phyloP scores from a whole-genome alignment of 352 stramenopile species.

The Phytophthora vignae region DNA sequence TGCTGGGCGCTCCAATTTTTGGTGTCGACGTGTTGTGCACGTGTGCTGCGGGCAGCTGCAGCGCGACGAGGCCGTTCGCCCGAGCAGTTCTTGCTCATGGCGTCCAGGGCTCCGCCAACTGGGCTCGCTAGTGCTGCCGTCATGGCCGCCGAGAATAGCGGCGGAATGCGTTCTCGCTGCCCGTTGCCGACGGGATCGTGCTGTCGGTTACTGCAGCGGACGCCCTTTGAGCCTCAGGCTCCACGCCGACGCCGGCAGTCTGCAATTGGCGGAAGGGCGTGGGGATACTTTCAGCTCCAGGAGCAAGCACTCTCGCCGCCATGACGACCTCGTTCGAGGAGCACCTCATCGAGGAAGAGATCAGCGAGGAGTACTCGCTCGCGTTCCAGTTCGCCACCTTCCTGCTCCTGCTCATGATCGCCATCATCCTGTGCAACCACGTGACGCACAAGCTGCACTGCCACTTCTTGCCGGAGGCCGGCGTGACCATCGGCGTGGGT shows the following conservation, averaged over 20 bases:
- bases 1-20: neutral
- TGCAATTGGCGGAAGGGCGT: slow-evolving; percentile 12
- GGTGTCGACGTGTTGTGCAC: neutral
- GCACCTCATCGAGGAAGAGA: slow-evolving; percentile 45
- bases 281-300: neutral
- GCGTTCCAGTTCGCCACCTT: slow-evolving; percentile 83
- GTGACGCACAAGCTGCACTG: slow-evolving; percentile 77
- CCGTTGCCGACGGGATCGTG: slow-evolving; percentile 3
- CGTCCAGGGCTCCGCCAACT: neutral
- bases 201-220: slow-evolving; percentile 11
- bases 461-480: slow-evolving; percentile 79
- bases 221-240: slow-evolving; percentile 9
- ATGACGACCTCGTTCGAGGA: slow-evolving; percentile 30
- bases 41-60: neutral
- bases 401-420: slow-evolving; percentile 75
- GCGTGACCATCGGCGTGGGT: slow-evolving; percentile 69
- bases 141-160: neutral
- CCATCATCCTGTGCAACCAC: slow-evolving; percentile 85
- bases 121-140: too few species aligned
- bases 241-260: slow-evolving; percentile 11
- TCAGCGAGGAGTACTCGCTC: slow-evolving; percentile 81
- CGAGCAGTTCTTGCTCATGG: neutral
- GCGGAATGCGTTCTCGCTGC: neutral
- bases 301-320: neutral
- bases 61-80: neutral